A percentile compares a stretch with the other conserved stretches of the same genome.
These are phyloP conservation scores for Pseudonectria foliicola DNA, from an alignment of 2,329 filamentous ascomycete genomes.

Conservation along the genomic window DNA sequence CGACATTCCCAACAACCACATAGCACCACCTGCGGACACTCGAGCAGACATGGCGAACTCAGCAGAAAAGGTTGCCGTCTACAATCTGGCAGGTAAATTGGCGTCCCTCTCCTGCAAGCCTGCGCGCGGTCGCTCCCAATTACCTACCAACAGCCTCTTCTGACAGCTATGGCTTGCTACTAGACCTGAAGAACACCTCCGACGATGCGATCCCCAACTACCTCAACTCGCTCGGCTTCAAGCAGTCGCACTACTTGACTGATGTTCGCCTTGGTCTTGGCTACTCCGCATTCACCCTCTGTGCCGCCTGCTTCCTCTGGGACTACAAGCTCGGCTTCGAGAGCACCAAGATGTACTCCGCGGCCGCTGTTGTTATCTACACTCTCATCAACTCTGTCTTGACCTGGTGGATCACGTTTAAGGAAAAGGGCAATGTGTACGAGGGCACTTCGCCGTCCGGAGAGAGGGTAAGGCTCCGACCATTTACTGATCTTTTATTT, in stretches of 20 bases:
- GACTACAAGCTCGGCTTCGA: constrained; percentile 93
- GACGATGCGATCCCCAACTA: constrained; percentile 94
- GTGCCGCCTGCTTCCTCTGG: constrained; percentile 78
- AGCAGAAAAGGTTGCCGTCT: constrained; percentile 54
- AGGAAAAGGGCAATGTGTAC: constrained; percentile 79
- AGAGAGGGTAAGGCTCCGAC: constrained; percentile 48
- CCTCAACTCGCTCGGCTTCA: constrained; percentile 80
- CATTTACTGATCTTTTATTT: not conserved
- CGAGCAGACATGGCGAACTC: constrained; percentile 26
- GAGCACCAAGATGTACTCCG: constrained; percentile 71
- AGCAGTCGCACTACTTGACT: constrained; percentile 69
- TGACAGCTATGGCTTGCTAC: constrained; percentile 21
- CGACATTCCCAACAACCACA: not conserved
- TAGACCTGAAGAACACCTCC: constrained; percentile 93
- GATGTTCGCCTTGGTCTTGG: constrained; percentile 80
- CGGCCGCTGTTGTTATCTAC: constrained; percentile 72
- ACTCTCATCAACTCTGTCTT: constrained; percentile 69
- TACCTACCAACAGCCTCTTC: constrained; percentile 4
- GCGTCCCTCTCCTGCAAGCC: constrained; percentile 1
- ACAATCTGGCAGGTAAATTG: constrained; percentile 55
- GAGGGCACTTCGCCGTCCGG: constrained; percentile 61
- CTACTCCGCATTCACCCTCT: constrained; percentile 72
- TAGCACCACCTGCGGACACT: not conserved
- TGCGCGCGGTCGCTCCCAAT: not conserved
- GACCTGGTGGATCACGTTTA: constrained; percentile 76